A percentile compares a stretch with the other conserved stretches of the same genome.
Conservation (phyloP, 1,139 yeast species). For the Arxiozyma heterogenica region DNA sequence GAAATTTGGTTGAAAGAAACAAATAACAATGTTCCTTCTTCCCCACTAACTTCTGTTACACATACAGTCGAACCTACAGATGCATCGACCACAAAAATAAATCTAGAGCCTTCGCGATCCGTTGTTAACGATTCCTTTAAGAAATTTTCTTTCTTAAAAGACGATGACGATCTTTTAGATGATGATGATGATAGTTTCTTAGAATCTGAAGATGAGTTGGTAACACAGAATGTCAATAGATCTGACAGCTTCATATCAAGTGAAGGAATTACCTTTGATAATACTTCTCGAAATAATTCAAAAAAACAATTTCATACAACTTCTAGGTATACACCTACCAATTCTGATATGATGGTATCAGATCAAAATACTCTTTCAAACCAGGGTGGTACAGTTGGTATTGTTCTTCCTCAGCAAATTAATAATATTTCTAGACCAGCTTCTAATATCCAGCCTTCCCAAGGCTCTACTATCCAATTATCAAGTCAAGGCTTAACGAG, state of each 20-base stretch:
- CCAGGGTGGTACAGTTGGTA: conserved; percentile 5
- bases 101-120: not conserved
- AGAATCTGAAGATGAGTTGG: conserved; percentile 23
- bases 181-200: conserved; percentile 27
- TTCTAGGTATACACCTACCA: not conserved
- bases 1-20: not conserved
- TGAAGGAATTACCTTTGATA: not conserved
- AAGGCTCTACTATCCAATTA: not conserved
- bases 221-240: not conserved
- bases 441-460: not conserved
- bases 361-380: not conserved
- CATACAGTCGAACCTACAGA: not conserved
- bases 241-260: not conserved
- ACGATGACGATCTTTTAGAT: conserved; percentile 26
- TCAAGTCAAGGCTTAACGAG: not conserved
- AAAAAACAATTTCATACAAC: not conserved
- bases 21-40: not conserved
- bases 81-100: not conserved
- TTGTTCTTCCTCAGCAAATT: conserved; percentile 12
- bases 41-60: not conserved
- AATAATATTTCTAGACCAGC: not conserved
- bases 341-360: not conserved
- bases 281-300: not conserved
- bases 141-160: conserved; percentile 24
- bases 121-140: conserved; percentile 1